Conservation (phyloP, 225 moss, liverwort and hornwort genomes). For the Antitrichia curtipendula region DNA sequence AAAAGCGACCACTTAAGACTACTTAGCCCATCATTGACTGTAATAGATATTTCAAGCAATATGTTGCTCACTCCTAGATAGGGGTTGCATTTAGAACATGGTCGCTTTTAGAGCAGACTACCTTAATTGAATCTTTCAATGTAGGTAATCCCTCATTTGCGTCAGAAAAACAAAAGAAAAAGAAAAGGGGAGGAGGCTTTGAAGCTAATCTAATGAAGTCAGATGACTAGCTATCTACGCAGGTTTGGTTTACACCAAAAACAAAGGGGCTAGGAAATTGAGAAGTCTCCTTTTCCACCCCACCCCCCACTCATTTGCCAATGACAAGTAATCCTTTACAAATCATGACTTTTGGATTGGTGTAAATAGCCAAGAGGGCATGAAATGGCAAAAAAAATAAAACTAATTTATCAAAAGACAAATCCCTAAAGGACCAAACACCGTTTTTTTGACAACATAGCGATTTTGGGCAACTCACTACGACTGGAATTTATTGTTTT, state of each 20-base stretch:
- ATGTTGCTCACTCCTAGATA: no score
- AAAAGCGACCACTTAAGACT: no score
- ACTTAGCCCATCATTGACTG: no score
- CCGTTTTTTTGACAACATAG: no score
- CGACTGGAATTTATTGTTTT: no score
- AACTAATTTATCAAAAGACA: neutral
- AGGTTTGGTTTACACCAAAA: rapidly evolving
- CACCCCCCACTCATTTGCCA: neutral
- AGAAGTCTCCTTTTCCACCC: rapidly evolving
- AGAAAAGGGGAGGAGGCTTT: neutral
- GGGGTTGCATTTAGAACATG: no score
- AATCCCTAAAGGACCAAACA: no score
- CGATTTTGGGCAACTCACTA: no score
- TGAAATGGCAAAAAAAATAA: neutral
- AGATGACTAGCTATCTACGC: neutral
- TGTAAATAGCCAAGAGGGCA: rapidly evolving
- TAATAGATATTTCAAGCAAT: no score
- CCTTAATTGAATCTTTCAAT: no score
- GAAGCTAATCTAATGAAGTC: neutral
- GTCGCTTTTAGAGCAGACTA: no score
- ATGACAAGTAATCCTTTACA: neutral
- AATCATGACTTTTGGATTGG: neutral
- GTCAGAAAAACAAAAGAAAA: neutral
- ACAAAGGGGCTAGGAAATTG: neutral
- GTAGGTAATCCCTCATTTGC: no score